Conservation (phyloP, 257 asterid species). For the Gentiana dahurica region DNA sequence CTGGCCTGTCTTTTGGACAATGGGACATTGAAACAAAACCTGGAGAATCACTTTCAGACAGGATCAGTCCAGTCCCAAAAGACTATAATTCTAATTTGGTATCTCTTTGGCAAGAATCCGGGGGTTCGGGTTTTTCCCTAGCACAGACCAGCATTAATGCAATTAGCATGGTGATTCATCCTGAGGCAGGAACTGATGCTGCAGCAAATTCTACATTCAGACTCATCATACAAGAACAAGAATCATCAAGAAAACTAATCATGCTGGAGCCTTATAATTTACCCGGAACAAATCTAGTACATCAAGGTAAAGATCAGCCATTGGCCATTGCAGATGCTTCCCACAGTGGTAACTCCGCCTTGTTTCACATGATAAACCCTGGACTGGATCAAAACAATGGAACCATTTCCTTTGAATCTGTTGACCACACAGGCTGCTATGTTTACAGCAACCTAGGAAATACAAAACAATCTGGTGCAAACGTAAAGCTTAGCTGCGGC, state of each 20-base stretch:
- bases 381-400: slow-evolving; percentile 42
- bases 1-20: slow-evolving; percentile 53
- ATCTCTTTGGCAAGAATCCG: slow-evolving; percentile 57
- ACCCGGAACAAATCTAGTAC: slow-evolving; percentile 51
- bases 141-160: slow-evolving; percentile 27
- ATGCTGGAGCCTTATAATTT: slow-evolving; percentile 55
- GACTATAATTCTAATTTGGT: slow-evolving; percentile 37
- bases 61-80: slow-evolving; percentile 46
- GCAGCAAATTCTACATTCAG: slow-evolving; percentile 50
- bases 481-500: slow-evolving; percentile 38
- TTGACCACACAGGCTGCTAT: slow-evolving; percentile 40
- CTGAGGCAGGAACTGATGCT: slow-evolving; percentile 52
- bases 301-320: slow-evolving; percentile 37
- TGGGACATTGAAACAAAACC: slow-evolving; percentile 52
- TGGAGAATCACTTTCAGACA: slow-evolving; percentile 30
- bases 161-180: slow-evolving; percentile 31
- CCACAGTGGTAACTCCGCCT: slow-evolving; percentile 12
- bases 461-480: slow-evolving; percentile 10
- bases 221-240: slow-evolving; percentile 20
- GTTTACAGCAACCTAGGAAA: slow-evolving; percentile 20
- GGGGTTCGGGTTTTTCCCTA: slow-evolving; percentile 18
- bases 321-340: slow-evolving; percentile 27
- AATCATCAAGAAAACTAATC: slow-evolving; percentile 17
- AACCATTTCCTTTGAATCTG: slow-evolving; percentile 50
- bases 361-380: slow-evolving; percentile 28